Base-by-base conservation (phyloP, 2,329 filamentous ascomycete genomes). In the Zasmidium angulare region DNA sequence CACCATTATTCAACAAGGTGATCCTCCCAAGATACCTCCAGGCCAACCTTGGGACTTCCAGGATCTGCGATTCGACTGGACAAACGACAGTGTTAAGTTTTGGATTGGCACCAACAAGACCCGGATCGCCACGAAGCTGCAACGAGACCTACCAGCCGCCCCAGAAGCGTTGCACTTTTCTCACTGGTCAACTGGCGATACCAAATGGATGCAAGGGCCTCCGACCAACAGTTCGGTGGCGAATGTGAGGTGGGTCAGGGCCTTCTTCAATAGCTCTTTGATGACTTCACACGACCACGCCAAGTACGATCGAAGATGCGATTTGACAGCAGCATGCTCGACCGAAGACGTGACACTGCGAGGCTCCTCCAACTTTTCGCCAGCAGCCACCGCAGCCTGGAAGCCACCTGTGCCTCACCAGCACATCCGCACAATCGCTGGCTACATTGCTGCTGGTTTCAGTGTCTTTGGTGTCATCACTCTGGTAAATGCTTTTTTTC, bases 221-320 rank as follows among this genome's bases (percentile, higher is more conserved):
- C 79, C 79, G 1, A 50, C 46, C 17, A 71, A 71, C 20, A 68
- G 66, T n/a, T 75, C 77, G 1, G 65, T 70, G 20, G 79, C 79
- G 3, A 76, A 76, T 22, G 66, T 82, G 29, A 76, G 71, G 7
- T 82, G 78, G 76, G 73, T 77, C 10, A 74, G 79, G n/a, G 69
- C 78, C 24, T 82, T 82, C 65, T 82, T 82, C 73, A 82, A 82
- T 62, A 78, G 78, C 0, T 80, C 79, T 1, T 63, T 72, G 7
- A 77, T 73, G 68, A 77, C 70, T 9, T 55, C 66, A 10, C 56
- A 61, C 10, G 62, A 69, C 12, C 50, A 67, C 24, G 48, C 26
- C 31, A 55, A 40, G 2, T 63, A 58, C 47, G 53, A 64, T 47
- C 49, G 62, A 53, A 52, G 55, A 54, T 65, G 60, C 55, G 50